A percentile compares a stretch with the other conserved stretches of the same genome.
These are phyloP conservation scores for Citrus maxima DNA, from an alignment of 345 rosid species.

Conservation along the genomic window DNA sequence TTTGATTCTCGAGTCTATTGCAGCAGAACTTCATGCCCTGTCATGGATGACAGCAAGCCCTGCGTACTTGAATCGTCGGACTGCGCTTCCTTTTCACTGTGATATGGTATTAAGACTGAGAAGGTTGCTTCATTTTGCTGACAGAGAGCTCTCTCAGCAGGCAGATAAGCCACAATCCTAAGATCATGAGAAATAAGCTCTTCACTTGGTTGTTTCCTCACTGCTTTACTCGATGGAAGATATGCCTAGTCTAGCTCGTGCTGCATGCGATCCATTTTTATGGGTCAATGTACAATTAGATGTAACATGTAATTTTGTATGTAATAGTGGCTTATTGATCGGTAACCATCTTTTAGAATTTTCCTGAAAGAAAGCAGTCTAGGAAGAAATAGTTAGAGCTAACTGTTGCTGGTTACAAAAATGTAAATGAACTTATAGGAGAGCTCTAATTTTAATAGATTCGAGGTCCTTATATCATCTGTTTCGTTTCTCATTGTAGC, in stretches of 20 bases:
- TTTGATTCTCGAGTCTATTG: constrained; percentile 71
- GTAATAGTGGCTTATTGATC: constrained; percentile 8
- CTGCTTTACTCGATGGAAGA: background rate
- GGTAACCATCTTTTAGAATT: background rate
- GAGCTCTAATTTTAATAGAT: background rate
- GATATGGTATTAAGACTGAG: constrained; percentile 95
- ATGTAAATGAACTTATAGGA: constrained; percentile 23
- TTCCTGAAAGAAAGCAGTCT: constrained; percentile 12
- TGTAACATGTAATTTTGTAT: constrained; percentile 17
- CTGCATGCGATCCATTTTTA: background rate
- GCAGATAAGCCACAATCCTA: constrained; percentile 41
- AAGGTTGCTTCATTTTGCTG: constrained; percentile 97
- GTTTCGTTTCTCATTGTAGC: constrained; percentile 2
- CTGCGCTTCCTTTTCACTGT: constrained; percentile 87
- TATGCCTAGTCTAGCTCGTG: background rate
- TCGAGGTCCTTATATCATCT: background rate
- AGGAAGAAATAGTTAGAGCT: constrained; percentile 30
- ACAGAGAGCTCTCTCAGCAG: constrained; percentile 58
- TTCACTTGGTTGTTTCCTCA: background rate
- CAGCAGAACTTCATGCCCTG: constrained; percentile 95
- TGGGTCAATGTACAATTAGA: constrained; percentile 24
- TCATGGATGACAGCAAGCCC: constrained; percentile 99
- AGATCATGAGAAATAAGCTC: background rate
- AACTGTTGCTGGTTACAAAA: background rate
- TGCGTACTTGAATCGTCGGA: constrained; percentile 76